Conservation (phyloP, 108 stramenopile genomes). For the Cyclostephanos tholiformis region DNA sequence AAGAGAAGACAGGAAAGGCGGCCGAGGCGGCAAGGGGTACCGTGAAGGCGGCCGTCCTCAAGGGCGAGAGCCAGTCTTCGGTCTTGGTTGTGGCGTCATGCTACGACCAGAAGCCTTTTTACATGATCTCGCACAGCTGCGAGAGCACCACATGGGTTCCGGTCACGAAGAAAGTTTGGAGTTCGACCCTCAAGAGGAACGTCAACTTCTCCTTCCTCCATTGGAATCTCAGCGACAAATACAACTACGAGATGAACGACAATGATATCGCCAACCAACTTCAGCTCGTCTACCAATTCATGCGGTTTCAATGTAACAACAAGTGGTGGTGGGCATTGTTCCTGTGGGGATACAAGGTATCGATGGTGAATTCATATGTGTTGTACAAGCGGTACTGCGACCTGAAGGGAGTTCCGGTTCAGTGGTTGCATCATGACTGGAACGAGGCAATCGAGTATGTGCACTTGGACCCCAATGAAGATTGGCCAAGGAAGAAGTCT, state of each 20-base stretch:
- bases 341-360: no score
- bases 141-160: constrained; percentile 18
- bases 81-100: constrained; percentile 21
- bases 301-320: no score
- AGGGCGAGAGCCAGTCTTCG: constrained; percentile 15
- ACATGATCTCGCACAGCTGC: constrained; percentile 23
- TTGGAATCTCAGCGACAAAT: constrained; percentile 10
- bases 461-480: no score
- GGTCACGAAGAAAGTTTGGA: constrained; percentile 6
- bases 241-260: constrained; percentile 19
- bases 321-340: no score
- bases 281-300: no score
- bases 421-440: no score
- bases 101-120: constrained; percentile 29
- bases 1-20: constrained; percentile 26
- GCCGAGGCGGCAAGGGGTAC: constrained; percentile 17
- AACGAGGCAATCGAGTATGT: no score
- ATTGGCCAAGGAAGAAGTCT: no score
- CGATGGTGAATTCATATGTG: no score
- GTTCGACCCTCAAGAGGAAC: constrained; percentile 2
- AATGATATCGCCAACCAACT: no score
- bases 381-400: no score
- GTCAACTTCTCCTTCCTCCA: constrained; percentile 25
- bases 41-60: constrained; percentile 26
- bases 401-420: no score